phyloP scores from a whole-genome alignment of 176 grass and related monocot genomes.

The Sorghum bicolor region DNA sequence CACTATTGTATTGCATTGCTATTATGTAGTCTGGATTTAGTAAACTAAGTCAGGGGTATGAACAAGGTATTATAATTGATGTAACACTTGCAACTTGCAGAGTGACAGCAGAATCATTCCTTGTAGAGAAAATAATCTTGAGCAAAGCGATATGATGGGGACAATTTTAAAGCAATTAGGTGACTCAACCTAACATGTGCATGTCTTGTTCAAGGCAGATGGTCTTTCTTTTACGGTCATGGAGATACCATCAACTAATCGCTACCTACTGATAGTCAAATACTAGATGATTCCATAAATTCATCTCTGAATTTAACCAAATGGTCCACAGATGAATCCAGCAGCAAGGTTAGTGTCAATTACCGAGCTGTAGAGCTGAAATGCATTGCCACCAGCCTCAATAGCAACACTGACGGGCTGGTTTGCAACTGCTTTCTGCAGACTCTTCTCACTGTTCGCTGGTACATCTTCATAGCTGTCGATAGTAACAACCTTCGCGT shows the following conservation, averaged over 20 bases:
- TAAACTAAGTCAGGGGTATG: not conserved
- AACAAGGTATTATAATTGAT: not conserved
- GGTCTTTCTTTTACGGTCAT: not conserved
- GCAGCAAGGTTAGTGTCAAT: slow-evolving; percentile 1
- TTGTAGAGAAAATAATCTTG: slow-evolving; percentile 3
- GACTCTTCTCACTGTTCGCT: slow-evolving; percentile 46
- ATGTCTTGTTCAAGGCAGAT: not conserved
- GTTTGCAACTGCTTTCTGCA: slow-evolving; percentile 74
- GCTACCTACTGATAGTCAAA: not conserved
- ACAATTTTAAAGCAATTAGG: slow-evolving; percentile 15
- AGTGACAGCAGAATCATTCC: not conserved
- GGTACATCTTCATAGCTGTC: slow-evolving; percentile 79
- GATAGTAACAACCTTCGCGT: slow-evolving; percentile 68
- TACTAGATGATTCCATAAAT: not conserved
- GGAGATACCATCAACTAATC: not conserved
- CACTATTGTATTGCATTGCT: not conserved
- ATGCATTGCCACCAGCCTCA: slow-evolving; percentile 64
- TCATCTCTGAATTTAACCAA: not conserved
- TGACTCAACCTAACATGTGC: slow-evolving; percentile 1
- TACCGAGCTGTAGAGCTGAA: slow-evolving; percentile 75
- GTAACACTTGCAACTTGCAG: slow-evolving; percentile 8
- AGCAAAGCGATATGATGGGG: not conserved
- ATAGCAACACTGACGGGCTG: slow-evolving; percentile 83
- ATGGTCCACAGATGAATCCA: not conserved
- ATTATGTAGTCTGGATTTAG: not conserved